These are phyloP conservation scores for Mixia osmundae DNA, from an alignment of 1,284 basidiomycete species.

Conservation along the genomic window DNA sequence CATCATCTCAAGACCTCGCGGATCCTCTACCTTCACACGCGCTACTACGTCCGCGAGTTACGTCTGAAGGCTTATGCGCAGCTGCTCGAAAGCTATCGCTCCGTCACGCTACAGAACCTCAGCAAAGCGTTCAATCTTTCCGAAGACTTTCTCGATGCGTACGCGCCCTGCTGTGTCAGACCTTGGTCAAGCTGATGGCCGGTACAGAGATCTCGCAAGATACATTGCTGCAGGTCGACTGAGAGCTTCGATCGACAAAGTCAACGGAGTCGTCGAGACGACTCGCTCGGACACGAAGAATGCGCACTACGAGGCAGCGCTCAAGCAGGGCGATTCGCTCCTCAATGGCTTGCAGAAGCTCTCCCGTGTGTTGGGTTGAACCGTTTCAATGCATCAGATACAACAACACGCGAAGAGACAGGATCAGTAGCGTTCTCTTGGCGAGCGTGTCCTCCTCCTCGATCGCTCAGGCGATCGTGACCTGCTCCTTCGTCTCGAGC, in stretches of 20 bases:
- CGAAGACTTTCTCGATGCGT: conserved; percentile 68
- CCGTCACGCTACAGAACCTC: conserved; percentile 69
- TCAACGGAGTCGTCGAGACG: conserved; percentile 82
- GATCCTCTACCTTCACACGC: conserved; percentile 59
- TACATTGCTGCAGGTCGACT: conserved; percentile 82
- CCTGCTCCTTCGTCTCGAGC: too few species aligned
- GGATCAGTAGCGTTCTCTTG: too few species aligned
- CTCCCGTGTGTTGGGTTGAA: conserved; percentile 17
- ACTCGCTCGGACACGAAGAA: conserved; percentile 56
- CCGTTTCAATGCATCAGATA: too few species aligned
- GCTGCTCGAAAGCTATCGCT: conserved; percentile 72
- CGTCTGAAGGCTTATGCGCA: conserved; percentile 84
- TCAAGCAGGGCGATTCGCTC: conserved; percentile 69
- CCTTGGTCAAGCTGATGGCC: conserved; percentile 1
- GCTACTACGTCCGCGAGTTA: conserved; percentile 88
- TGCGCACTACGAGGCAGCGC: conserved; percentile 69
- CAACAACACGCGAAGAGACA: too few species aligned
- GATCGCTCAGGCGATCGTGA: too few species aligned
- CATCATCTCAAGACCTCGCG: conserved; percentile 65
- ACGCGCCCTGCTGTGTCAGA: conserved; percentile 23
- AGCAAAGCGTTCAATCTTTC: conserved; percentile 73
- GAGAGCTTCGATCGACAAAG: conserved; percentile 81
- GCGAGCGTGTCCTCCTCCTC: too few species aligned
- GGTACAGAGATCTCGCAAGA: conserved; percentile 53
- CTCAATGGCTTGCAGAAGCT: conserved; percentile 31